Conservation (phyloP, 1,284 basidiomycete genomes). For the Tetrapyrgos nigripes region DNA sequence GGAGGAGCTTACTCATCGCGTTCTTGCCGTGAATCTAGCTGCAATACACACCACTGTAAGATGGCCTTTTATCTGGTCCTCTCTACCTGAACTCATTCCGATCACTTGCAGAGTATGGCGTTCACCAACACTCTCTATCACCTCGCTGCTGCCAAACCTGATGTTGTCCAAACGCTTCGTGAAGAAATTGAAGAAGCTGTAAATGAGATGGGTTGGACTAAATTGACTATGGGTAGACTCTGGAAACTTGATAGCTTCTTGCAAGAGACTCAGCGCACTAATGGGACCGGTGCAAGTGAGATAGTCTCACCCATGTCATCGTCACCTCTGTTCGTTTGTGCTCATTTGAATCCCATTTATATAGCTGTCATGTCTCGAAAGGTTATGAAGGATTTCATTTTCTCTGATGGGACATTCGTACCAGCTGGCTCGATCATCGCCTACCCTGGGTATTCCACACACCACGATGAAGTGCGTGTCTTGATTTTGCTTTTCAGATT, state of each 20-base stretch:
- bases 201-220: slow-evolving; percentile 42
- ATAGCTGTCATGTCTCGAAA: slow-evolving; percentile 3
- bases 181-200: slow-evolving; percentile 40
- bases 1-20: slow-evolving; percentile 10
- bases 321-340: no score
- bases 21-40: slow-evolving; percentile 4
- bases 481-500: no score
- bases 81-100: background rate
- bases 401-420: slow-evolving; percentile 32
- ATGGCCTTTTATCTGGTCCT: background rate
- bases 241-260: slow-evolving; percentile 46
- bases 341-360: background rate
- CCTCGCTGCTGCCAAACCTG: slow-evolving; percentile 39
- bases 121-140: slow-evolving; percentile 41
- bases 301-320: background rate
- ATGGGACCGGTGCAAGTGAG: slow-evolving; percentile 13
- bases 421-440: slow-evolving; percentile 27
- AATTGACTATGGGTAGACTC: slow-evolving; percentile 39
- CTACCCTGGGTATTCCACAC: slow-evolving; percentile 22
- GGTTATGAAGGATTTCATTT: slow-evolving; percentile 27
- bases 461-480: slow-evolving; percentile 20
- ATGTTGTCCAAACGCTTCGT: slow-evolving; percentile 39
- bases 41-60: slow-evolving; percentile 9
- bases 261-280: slow-evolving; percentile 37
- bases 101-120: slow-evolving; percentile 2